Base-by-base conservation (phyloP, 495 filamentous ascomycete species). In the Hypoxylon lenormandii region DNA sequence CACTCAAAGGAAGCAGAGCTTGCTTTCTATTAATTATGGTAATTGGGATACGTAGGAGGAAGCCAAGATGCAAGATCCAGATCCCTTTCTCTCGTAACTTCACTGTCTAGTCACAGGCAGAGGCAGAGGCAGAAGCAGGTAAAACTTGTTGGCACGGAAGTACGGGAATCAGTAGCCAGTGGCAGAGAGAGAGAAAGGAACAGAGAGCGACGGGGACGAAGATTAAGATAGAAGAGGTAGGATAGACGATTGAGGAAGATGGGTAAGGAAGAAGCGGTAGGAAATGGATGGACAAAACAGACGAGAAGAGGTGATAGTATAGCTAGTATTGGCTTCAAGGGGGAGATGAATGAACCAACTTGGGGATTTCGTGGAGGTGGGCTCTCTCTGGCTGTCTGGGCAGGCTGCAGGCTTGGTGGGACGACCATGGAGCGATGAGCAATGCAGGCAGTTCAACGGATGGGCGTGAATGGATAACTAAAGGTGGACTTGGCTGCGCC, bases 141-240 rank as follows among this genome's bases (percentile, higher is more conserved):
- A 33, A 33, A 33, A 37, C 48, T 28, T 19, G 43, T 19, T 22
- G 55, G 40, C 18, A 37, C 33, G 26, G 58, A 75, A 73, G 66
- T 69, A 72, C 69, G 57, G 30, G 68, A 70, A 69, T 70, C 51
- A 68, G 50, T 59, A 68, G 61, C 36, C 62, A 38, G 36, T 53
- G 62, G 60, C 58, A 28, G n/a, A n/a, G n/a, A 40, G 72, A 70
- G 57, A 72, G 66, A 72, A 71, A 62, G 69, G 72, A 72, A 65
- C 60, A 77, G 74, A 72, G 70, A 77, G 66, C 63, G 72, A 69
- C 60, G 67, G 52, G 49, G 43, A 59, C 59, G 69, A 72, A 70
- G 75, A 75, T 72, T 66, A 64, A 70, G 69, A 68, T 70, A 70
- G 73, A 72, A 71, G 74, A 74, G 70, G 60, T 66, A 70, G 66